A percentile compares a stretch with the other conserved stretches of the same genome.
These are phyloP conservation scores for Isatis tinctoria DNA, from an alignment of 345 rosid species.

Conservation along the genomic window DNA sequence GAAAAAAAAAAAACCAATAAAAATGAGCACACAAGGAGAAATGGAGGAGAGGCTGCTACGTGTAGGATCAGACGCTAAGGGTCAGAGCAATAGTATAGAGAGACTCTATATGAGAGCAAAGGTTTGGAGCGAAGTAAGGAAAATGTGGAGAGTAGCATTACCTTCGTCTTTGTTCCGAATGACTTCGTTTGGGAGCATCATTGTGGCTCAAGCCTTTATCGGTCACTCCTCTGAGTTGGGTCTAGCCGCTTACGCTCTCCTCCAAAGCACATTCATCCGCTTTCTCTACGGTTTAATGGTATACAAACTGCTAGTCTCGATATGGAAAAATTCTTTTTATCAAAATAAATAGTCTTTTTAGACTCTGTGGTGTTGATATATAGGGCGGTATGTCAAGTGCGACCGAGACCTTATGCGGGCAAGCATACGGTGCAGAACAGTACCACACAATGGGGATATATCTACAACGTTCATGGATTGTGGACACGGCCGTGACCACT, in stretches of 20 bases:
- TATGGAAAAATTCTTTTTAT: background rate
- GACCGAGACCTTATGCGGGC: constrained; percentile 53
- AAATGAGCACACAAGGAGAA: constrained; percentile 29
- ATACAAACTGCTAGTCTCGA: background rate
- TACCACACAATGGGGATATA: constrained; percentile 47
- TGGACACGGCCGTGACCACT: constrained; percentile 34
- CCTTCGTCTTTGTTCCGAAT: constrained; percentile 47
- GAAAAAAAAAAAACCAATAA: too few relatives aligned
- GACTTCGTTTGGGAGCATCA: constrained; percentile 43
- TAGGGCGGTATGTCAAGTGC: constrained; percentile 60
- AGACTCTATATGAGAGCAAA: constrained; percentile 27
- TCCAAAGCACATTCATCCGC: constrained; percentile 48
- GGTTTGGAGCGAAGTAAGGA: constrained; percentile 46
- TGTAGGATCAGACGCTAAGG: constrained; percentile 8
- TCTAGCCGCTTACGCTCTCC: constrained; percentile 57
- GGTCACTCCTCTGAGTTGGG: constrained; percentile 43
- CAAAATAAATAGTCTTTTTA: background rate
- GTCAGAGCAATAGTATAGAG: constrained; percentile 4
- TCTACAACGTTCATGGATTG: constrained; percentile 53
- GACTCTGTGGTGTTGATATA: background rate
- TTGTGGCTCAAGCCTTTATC: constrained; percentile 58
- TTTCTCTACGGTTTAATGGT: constrained; percentile 55
- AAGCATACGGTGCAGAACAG: constrained; percentile 55
- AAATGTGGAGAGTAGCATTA: constrained; percentile 47
- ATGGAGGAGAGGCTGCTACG: constrained; percentile 32